Conservation (phyloP, 257 asterid genomes). For the Jacaranda copaia region DNA sequence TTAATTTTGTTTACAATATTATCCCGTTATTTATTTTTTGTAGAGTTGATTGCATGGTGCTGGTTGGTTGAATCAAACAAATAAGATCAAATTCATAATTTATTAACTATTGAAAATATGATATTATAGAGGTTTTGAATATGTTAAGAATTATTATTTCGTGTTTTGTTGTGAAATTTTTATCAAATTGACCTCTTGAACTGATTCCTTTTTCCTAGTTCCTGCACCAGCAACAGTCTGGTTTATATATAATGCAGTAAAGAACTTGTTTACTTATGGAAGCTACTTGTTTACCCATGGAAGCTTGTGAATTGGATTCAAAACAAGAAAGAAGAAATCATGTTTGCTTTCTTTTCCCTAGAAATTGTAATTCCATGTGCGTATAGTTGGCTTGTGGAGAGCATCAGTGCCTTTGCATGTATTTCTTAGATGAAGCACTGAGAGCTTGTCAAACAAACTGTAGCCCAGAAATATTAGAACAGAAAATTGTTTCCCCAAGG, state of each 20-base stretch:
- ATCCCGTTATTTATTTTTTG: not conserved
- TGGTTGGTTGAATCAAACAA: not conserved
- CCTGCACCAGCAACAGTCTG: not conserved
- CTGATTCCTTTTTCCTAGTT: not conserved
- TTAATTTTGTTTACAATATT: not conserved
- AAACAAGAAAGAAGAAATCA: not conserved
- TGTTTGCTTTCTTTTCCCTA: not conserved
- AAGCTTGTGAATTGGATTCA: not conserved
- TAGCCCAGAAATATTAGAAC: conserved; percentile 12
- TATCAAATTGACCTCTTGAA: not conserved
- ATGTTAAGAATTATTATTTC: not conserved
- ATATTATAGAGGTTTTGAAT: not conserved
- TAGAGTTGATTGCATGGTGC: not conserved
- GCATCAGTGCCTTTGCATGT: conserved; percentile 20
- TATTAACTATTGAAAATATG: not conserved
- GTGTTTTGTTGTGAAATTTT: not conserved
- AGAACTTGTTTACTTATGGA: not conserved
- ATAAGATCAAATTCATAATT: not conserved
- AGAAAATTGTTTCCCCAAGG: not conserved
- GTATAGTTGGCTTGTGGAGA: conserved; percentile 19
- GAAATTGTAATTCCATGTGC: not conserved
- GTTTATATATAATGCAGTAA: not conserved
- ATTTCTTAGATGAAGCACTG: not conserved
- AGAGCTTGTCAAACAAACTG: conserved; percentile 19
- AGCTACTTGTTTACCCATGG: not conserved